Base-by-base conservation (phyloP, 2,329 filamentous ascomycete species). In the Amylocarpus encephaloides region DNA sequence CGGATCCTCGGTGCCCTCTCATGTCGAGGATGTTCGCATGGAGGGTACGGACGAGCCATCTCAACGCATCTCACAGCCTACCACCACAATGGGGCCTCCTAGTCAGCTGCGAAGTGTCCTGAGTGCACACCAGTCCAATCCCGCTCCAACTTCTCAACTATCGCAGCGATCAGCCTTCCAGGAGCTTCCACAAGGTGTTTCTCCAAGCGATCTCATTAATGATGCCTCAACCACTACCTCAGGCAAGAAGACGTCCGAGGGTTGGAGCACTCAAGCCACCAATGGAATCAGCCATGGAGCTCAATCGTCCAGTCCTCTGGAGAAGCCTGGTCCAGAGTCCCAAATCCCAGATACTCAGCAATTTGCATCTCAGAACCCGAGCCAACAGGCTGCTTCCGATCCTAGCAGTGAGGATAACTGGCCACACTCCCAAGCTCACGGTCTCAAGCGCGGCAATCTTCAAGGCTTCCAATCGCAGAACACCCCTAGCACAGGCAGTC, bases 171-270 rank as follows among this genome's bases (percentile, higher is more conserved):
- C 83, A 4, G 75, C 72, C 1, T 68, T 83, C 40, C 82, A 79
- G 13, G 71, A 77, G 16, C 67, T 84, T 2, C 78, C 80, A 1
- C 69, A 74, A 0, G 80, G 78, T 3, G 70, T 80, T 47, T 79
- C 78, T 4, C 79, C 79, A 12, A 79, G 77, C 22, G 77, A 76
- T 11, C 67, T 78, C 51, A 71, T 83, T 47, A 96, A 97, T 61
- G 90, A 95, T 62, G 92, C 90, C 1, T 95, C 90, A 2, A 94
- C 91, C 1, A 95, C 91, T 1, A 83, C 82, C 18, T 85, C 80
- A 3, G 81, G 83, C n/a, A 93, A 95, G 69, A 91, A 87, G 2
- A 88, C 87, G 1, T 83, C 80, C 1, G 82, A 79, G 2, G 77
- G 79, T 56, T 77, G 78, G 66, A 84, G 85, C 64, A 88, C 85